These are phyloP conservation scores for Sclerotinia subarctica DNA, from an alignment of 2,329 filamentous ascomycete species.

Conservation along the genomic window DNA sequence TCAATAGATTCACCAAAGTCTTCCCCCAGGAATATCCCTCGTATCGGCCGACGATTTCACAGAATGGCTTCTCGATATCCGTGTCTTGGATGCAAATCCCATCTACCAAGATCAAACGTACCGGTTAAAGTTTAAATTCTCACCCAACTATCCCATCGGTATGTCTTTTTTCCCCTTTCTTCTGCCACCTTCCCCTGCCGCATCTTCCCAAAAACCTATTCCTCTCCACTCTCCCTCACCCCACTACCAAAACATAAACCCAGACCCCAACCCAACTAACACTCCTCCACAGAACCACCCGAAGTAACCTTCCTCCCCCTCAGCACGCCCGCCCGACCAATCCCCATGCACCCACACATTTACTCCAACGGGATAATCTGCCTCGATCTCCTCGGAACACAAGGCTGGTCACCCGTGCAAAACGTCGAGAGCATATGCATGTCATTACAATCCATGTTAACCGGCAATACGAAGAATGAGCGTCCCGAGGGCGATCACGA, in stretches of 20 bases:
- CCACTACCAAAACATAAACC: constrained; percentile 73
- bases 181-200: background rate
- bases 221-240: constrained; percentile 1
- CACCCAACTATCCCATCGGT: constrained; percentile 86
- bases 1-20: constrained; percentile 35
- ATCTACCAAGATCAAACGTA: constrained; percentile 79
- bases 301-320: constrained; percentile 79
- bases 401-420: constrained; percentile 95
- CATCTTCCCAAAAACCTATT: background rate
- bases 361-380: constrained; percentile 94
- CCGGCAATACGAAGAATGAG: constrained; percentile 88
- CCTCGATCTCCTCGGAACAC: constrained; percentile 80
- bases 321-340: constrained; percentile 44
- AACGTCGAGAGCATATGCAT: constrained; percentile 97
- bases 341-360: constrained; percentile 95
- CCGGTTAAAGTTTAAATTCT: constrained; percentile 84
- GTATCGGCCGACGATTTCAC: constrained; percentile 78
- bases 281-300: constrained; percentile 67
- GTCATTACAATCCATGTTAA: constrained; percentile 97
- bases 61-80: constrained; percentile 90
- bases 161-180: constrained; percentile 36
- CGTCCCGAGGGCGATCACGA: constrained; percentile 85
- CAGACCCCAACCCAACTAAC: constrained; percentile 68
- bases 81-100: constrained; percentile 85
- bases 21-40: constrained; percentile 69